These are phyloP conservation scores for Monosporascus sp. DNA, from an alignment of 2,329 filamentous ascomycete species.

Conservation along the genomic window DNA sequence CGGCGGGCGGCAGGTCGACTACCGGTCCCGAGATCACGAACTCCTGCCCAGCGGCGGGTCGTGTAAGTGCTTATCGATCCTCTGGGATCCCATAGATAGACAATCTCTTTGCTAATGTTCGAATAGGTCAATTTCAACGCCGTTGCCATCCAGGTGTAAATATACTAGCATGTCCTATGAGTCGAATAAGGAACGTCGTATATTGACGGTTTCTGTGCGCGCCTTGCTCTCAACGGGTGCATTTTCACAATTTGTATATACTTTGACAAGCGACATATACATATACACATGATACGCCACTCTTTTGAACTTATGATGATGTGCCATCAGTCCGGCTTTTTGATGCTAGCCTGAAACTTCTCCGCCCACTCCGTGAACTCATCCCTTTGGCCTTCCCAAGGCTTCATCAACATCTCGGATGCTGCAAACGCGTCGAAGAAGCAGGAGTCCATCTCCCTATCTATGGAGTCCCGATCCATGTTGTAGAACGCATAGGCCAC, in stretches of 20 bases:
- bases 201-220: neutral
- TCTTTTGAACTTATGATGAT: neutral
- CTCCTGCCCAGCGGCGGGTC: constrained; percentile 22
- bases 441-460: constrained; percentile 53
- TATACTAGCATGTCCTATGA: neutral
- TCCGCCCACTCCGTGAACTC: constrained; percentile 75
- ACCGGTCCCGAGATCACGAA: constrained; percentile 33
- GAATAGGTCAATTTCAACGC: constrained; percentile 30
- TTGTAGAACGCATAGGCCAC: constrained; percentile 70
- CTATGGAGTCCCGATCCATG: constrained; percentile 54
- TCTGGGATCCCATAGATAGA: neutral
- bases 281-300: neutral
- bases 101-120: neutral
- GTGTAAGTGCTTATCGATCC: constrained; percentile 15
- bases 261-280: neutral
- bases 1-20: constrained; percentile 30
- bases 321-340: constrained; percentile 30
- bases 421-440: constrained; percentile 55
- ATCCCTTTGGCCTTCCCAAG: constrained; percentile 64
- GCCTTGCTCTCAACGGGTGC: constrained; percentile 1
- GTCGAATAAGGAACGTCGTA: too few species aligned
- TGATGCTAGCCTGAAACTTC: constrained; percentile 50
- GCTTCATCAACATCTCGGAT: constrained; percentile 49
- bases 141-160: constrained; percentile 28
- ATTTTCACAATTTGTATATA: neutral